Conservation (phyloP, 2,329 filamentous ascomycete genomes). For the Diaporthe amygdali region DNA sequence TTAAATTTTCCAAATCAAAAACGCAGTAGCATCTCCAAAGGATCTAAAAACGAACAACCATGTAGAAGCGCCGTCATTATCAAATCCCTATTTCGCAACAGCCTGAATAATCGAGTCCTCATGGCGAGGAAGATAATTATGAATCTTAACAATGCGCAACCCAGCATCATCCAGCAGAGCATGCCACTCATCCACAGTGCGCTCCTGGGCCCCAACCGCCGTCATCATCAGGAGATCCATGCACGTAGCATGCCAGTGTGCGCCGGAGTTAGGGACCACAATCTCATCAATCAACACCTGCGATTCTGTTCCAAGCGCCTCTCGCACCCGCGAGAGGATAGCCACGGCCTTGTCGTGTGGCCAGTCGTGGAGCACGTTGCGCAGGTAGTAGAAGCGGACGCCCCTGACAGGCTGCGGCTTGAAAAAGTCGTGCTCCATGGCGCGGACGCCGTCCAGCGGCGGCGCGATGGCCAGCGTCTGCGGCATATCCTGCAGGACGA, state of each 20-base stretch:
- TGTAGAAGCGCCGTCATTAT: too few relatives aligned
- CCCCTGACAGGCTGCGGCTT: background rate
- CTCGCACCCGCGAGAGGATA: slow-evolving; percentile 39
- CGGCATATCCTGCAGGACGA: slow-evolving; percentile 15
- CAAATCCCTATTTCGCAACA: slow-evolving; percentile 18
- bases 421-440: background rate
- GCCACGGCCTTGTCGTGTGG: slow-evolving; percentile 35
- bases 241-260: slow-evolving; percentile 35
- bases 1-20: too few relatives aligned
- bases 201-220: slow-evolving; percentile 37
- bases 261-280: slow-evolving; percentile 41
- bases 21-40: too few relatives aligned
- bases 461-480: background rate
- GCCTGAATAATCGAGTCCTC: slow-evolving; percentile 28
- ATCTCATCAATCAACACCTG: slow-evolving; percentile 48
- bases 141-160: slow-evolving; percentile 20
- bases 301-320: slow-evolving; percentile 40
- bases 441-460: background rate
- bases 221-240: slow-evolving; percentile 46
- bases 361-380: slow-evolving; percentile 38
- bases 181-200: slow-evolving; percentile 41
- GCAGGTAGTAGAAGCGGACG: background rate
- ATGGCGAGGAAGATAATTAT: slow-evolving; percentile 22
- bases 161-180: slow-evolving; percentile 30
- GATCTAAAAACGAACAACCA: too few relatives aligned